A percentile compares a stretch with the other conserved stretches of the same genome.
Conservation (phyloP, 345 rosid species). For the Eucalyptus tenuipes region DNA sequence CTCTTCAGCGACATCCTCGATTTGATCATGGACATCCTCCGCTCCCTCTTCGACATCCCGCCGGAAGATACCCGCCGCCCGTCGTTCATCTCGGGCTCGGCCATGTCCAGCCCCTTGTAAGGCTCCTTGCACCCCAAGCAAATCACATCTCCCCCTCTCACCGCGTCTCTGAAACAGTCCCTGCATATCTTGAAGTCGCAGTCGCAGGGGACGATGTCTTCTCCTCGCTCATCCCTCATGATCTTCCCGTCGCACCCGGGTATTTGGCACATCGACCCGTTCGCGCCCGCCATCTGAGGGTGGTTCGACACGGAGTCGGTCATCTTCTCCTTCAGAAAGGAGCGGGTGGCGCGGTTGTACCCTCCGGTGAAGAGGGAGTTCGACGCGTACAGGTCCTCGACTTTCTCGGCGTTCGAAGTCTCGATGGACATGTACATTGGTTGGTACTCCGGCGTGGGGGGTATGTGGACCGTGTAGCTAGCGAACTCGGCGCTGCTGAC, state of each 20-base stretch:
- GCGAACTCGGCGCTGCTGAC: not conserved
- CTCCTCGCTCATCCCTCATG: constrained; percentile 9
- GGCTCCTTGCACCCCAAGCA: constrained; percentile 16
- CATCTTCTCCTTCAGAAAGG: constrained; percentile 5
- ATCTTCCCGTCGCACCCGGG: constrained; percentile 14
- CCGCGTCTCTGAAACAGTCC: constrained; percentile 6
- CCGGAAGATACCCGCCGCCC: not conserved
- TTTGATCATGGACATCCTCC: constrained; percentile 2
- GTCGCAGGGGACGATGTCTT: constrained; percentile 5
- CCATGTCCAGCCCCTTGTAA: not conserved
- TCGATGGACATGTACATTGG: constrained; percentile 1
- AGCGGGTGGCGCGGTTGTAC: not conserved
- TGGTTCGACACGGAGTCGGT: constrained; percentile 1
- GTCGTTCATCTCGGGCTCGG: not conserved
- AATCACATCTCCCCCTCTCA: constrained; percentile 6
- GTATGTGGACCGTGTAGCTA: constrained; percentile 6
- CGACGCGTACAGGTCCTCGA: constrained; percentile 8
- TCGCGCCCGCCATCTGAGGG: not conserved
- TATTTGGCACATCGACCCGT: constrained; percentile 4
- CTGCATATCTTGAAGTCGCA: constrained; percentile 14
- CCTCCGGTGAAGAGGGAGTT: constrained; percentile 9
- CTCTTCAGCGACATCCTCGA: constrained; percentile 3
- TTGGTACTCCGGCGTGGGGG: constrained; percentile 1
- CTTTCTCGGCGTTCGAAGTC: constrained; percentile 1
- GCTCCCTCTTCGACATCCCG: not conserved